A percentile compares a stretch with the other conserved stretches of the same genome.
Conservation (phyloP, 2,329 filamentous ascomycete genomes). For the Alternaria novae-zelandiae region DNA sequence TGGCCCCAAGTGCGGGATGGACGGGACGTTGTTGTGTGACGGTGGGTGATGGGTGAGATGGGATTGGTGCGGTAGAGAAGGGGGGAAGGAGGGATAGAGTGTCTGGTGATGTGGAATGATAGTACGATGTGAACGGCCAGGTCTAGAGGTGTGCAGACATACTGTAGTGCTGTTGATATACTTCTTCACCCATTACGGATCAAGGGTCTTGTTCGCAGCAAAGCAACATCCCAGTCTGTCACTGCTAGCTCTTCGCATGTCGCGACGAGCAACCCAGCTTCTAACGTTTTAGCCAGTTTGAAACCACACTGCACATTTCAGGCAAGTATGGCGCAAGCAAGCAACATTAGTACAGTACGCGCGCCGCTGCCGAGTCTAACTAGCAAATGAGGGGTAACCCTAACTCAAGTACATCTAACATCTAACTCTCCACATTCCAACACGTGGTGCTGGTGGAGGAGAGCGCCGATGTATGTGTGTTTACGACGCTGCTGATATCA, state of each 20-base stretch:
- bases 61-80: neutral
- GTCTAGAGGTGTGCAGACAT: neutral
- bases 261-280: neutral
- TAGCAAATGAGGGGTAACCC: neutral
- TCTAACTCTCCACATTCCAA: neutral
- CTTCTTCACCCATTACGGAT: neutral
- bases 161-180: neutral
- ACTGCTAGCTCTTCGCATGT: neutral
- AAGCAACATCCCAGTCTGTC: neutral
- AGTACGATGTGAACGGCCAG: neutral
- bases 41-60: neutral
- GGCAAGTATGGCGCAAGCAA: constrained; percentile 6
- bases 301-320: neutral
- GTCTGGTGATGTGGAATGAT: neutral
- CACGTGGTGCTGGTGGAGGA: neutral
- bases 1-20: neutral
- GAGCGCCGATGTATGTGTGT: neutral
- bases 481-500: neutral
- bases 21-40: constrained; percentile 2
- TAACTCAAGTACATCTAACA: too few relatives aligned
- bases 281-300: constrained; percentile 3
- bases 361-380: neutral
- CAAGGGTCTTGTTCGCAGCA: neutral
- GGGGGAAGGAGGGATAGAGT: neutral
- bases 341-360: neutral